Percentiles rank a stretch among this genome's conserved stretches.
Evolutionary conservation across 805 yeast species (phyloP).

Genomic region (Candida qinlingensis): DNA sequence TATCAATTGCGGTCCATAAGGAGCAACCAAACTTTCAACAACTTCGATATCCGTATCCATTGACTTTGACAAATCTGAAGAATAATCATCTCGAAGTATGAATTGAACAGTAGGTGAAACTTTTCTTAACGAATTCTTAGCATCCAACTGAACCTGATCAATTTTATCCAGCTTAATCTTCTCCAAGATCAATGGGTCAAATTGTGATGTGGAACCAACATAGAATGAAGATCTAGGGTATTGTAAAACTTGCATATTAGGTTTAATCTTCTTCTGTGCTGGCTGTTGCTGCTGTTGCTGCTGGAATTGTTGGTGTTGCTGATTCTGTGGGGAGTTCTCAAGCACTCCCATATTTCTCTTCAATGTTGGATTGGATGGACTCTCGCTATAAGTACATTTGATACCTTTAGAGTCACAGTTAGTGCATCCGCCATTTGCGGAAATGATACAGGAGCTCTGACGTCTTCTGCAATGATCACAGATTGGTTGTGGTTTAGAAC

Average conservation of each 20-base stretch:
- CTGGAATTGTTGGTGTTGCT: conserved; percentile 3
- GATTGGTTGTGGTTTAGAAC: not conserved
- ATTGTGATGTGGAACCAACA: conserved; percentile 84
- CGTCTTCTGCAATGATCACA: conserved; percentile 84
- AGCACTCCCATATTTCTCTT: conserved; percentile 26
- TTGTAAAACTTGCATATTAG: conserved; percentile 47
- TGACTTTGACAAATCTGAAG: conserved; percentile 58
- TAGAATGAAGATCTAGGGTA: conserved; percentile 87
- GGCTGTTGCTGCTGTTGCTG: conserved; percentile 1
- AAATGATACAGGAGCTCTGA: conserved; percentile 71
- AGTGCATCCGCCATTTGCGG: conserved; percentile 53
- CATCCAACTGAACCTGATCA: conserved; percentile 74
- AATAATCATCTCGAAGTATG: conserved; percentile 73
- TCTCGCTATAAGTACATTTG: conserved; percentile 70
- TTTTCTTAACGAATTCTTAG: conserved; percentile 63
- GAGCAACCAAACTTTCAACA: conserved; percentile 82
- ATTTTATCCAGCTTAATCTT: conserved; percentile 59
- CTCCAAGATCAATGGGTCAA: conserved; percentile 67
- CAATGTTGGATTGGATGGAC: conserved; percentile 38
- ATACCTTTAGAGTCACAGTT: conserved; percentile 72
- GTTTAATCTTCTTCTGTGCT: conserved; percentile 13
- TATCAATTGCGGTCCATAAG: conserved; percentile 79
- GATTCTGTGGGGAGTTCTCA: conserved; percentile 5
- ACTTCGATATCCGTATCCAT: conserved; percentile 77
- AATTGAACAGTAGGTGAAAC: conserved; percentile 77